Evolutionary conservation across 306 rosid species (phyloP).

Genomic region (Cyamopsis tetragonoloba): DNA sequence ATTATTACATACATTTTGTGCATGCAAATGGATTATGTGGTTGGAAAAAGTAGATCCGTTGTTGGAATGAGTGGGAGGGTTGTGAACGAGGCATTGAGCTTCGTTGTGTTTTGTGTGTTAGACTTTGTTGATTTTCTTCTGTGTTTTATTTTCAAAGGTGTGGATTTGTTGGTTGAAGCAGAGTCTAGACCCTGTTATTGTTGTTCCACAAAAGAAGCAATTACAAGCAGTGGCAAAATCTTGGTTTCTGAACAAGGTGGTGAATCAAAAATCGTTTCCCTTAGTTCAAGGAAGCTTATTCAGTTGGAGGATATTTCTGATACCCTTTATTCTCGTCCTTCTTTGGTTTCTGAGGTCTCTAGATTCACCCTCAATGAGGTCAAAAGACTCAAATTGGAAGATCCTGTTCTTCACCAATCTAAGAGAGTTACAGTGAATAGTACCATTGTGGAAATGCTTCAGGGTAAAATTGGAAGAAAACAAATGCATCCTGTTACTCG

Average conservation of each 20-base stretch:
- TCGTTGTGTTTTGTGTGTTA: conserved; percentile 48
- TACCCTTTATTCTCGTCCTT: conserved; percentile 79
- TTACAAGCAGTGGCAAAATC: conserved; percentile 65
- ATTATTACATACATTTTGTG: not conserved
- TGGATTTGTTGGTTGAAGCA: conserved; percentile 68
- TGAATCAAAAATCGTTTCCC: conserved; percentile 64
- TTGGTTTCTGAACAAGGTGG: conserved; percentile 79
- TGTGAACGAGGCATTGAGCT: conserved; percentile 64
- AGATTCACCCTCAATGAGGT: conserved; percentile 44
- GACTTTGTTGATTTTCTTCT: conserved; percentile 66
- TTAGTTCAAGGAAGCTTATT: conserved; percentile 52
- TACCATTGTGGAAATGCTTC: conserved; percentile 76
- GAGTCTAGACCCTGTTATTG: conserved; percentile 87
- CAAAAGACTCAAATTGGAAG: conserved; percentile 36
- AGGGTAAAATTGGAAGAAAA: conserved; percentile 49
- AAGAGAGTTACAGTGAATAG: conserved; percentile 50
- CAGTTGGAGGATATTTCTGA: conserved; percentile 82
- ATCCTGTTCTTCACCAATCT: conserved; percentile 4
- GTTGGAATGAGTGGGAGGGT: conserved; percentile 38
- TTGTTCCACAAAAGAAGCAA: conserved; percentile 63
- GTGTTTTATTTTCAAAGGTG: conserved; percentile 59
- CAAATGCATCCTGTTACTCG: conserved; percentile 42
- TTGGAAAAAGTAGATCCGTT: conserved; percentile 37
- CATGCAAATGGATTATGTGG: conserved; percentile 35
- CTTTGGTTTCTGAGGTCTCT: conserved; percentile 62